Base-by-base conservation (phyloP, 2,329 filamentous ascomycete species). In the Phyllosticta capitalensis region DNA sequence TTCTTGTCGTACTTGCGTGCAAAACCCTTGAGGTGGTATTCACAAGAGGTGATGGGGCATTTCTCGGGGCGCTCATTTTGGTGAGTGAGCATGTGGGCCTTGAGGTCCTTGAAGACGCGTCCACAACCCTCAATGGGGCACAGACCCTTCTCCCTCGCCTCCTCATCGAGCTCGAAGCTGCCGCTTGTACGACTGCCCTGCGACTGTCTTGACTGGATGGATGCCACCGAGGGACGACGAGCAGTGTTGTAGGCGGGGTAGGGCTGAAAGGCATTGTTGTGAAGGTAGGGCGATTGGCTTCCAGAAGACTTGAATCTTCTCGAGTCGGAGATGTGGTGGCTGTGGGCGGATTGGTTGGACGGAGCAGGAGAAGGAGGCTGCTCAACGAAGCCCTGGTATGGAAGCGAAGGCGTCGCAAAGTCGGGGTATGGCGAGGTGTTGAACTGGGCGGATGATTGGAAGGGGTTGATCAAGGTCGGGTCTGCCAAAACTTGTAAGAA, bases 1-100 rank as follows among this genome's bases (percentile, higher is more conserved):
- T 96, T 96, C 81, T 95, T 95, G 79, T 96, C 92, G 71, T 96
- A 96, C 75, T 96, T 96, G 67, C 92, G 83, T 10, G 92, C 91
- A 69, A 96, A 96, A 3, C 92, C 92, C 75, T 96, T 96, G 69
- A 83, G 78, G 77, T 95, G 87, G 75, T 96, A 96, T 68, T 95
- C 90, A 78, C 92, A 96, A 0, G 86, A 94, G 61, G 87, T 80
- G 65, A 96, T 96, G 0, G 92, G 92, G 75, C 92, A 96, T 77
- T 96, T 96, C 71, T 96, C 91, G 0, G 92, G 92, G 22, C 92
- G 82, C 76, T 96, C 90, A 61, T 85, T 88, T 74, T 94, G 89
- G 73, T 96, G 92, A 0, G 92, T 96, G 71, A 96, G 83, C 88
- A 95, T 92, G 74, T 96, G 92, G 9, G 92, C 91, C 75, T 92